Evolutionary conservation across 805 yeast genomes (phyloP), one percentile per base, ranked within the genome.

Genomic region (Cyberlindnera xylosilytica): DNA sequence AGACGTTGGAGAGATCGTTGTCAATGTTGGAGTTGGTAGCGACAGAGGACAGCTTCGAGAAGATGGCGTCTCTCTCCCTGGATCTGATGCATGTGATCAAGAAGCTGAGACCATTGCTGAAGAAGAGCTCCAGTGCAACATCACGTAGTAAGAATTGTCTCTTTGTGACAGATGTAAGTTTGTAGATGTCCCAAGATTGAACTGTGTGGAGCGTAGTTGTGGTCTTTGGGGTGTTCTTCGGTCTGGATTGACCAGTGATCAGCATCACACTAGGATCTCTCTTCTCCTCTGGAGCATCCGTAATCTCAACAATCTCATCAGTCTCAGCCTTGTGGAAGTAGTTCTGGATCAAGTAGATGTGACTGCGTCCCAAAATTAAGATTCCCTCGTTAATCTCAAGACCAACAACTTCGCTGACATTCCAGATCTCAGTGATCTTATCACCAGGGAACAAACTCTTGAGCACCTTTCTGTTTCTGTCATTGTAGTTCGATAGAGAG

Each of bases 111-210:
- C 93, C 95, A 60, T 83, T 80, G 20, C 73, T 72, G 58, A 87
- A 85, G 48, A 86, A 81, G 54, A 87, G 62, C 55, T 88, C 96
- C 27, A 87, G 57, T 0, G 93, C 96, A 34, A 84, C 85, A 61
- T 87, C 95, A 42, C 96, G 66, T 13, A 88, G 65, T 16, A 88
- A 60, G 53, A 87, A 88, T 29, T 83, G 87, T 39, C 95, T 65
- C 49, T 84, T 86, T 3, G 88, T 79, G 11, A 83, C 76, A 4
- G 83, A 79, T 0, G 79, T 74, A 16, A 89, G 56, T 34, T 75
- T 76, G 5, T 68, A 68, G 17, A 84, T 52, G 19, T 75, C 71
- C 93, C 95, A 87, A 12, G 71, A 63, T 46, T 72, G 72, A 1
- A 76, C 75, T 12, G 68, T 57, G 52, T 82, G 86, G 11, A 56